Percentiles rank a stretch among this genome's conserved stretches.
These are phyloP conservation scores for Aethionema arabicum DNA, from an alignment of 345 rosid genomes.

Conservation along the genomic window DNA sequence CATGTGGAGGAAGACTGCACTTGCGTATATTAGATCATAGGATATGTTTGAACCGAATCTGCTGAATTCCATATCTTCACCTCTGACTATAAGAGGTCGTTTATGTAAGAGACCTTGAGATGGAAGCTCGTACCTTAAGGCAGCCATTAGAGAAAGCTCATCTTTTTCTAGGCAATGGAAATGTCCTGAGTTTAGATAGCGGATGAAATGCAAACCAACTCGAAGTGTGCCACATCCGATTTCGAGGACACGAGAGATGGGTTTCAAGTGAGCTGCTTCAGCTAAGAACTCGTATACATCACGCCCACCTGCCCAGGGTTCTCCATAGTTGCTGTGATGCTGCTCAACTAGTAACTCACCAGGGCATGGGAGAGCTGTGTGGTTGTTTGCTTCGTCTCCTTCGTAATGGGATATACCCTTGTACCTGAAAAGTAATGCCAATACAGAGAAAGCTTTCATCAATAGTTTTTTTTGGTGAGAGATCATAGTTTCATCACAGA, in stretches of 20 bases:
- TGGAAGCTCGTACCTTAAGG: constrained; percentile 91
- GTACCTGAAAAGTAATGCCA: constrained; percentile 47
- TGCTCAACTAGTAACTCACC: constrained; percentile 96
- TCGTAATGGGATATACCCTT: constrained; percentile 96
- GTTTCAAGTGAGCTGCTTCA: constrained; percentile 53
- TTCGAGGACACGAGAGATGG: constrained; percentile 74
- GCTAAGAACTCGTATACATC: constrained; percentile 96
- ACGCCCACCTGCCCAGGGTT: constrained; percentile 98
- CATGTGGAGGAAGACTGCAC: constrained; percentile 98
- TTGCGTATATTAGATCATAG: constrained; percentile 91
- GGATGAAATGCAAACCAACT: constrained; percentile 91
- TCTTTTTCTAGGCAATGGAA: constrained; percentile 92
- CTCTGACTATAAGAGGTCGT: constrained; percentile 77
- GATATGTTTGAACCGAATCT: constrained; percentile 56
- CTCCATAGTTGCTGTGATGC: constrained; percentile 98
- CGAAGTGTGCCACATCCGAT: constrained; percentile 96
- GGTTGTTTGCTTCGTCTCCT: constrained; percentile 62
- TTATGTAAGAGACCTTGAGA: constrained; percentile 85
- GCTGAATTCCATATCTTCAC: constrained; percentile 90
- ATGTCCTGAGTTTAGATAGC: constrained; percentile 58
- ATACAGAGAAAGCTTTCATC: constrained; percentile 8
- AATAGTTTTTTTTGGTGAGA: no score
- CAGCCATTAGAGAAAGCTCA: constrained; percentile 95
- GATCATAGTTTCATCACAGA: no score
- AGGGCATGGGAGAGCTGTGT: constrained; percentile 86